Conservation (phyloP, 1,284 basidiomycete genomes). For the Mycosarcoma mackinlayi region DNA sequence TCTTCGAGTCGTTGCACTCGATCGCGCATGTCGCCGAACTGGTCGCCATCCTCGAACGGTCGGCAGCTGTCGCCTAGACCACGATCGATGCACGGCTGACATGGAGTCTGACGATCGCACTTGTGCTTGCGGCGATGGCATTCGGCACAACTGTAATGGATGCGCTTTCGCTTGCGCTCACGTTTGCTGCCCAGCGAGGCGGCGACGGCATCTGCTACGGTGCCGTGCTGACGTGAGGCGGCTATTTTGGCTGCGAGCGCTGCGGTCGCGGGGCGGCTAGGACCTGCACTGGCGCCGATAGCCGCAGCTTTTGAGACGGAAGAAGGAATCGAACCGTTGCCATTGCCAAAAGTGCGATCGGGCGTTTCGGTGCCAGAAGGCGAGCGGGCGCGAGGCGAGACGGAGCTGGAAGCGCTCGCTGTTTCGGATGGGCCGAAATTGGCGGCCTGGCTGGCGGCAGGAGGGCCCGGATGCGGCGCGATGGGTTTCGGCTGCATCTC, state of each 20-base stretch:
- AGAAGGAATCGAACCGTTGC: conserved; percentile 5
- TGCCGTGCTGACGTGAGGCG: conserved; percentile 33
- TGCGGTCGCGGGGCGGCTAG: conserved; percentile 31
- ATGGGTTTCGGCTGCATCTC: conserved; percentile 41
- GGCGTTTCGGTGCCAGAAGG: conserved; percentile 41
- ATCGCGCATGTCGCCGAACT: conserved; percentile 62
- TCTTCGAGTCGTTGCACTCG: conserved; percentile 63
- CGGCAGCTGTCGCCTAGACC: conserved; percentile 60
- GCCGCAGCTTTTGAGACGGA: conserved; percentile 36
- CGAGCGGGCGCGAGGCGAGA: conserved; percentile 35
- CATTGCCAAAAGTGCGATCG: conserved; percentile 26
- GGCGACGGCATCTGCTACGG: conserved; percentile 60
- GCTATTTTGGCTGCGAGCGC: conserved; percentile 35
- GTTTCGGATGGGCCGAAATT: conserved; percentile 19
- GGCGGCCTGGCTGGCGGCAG: conserved; percentile 8
- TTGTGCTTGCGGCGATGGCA: conserved; percentile 65
- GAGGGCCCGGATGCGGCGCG: conserved; percentile 30
- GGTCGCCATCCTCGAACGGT: conserved; percentile 62
- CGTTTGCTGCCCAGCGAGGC: conserved; percentile 55
- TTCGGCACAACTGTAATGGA: conserved; percentile 65
- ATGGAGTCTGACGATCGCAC: conserved; percentile 63
- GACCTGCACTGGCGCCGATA: conserved; percentile 29
- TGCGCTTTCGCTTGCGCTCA: conserved; percentile 60
- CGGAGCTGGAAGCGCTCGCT: conserved; percentile 33
- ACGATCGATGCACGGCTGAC: conserved; percentile 63